These are phyloP conservation scores for Collybiopsis luxurians DNA, from an alignment of 768 basidiomycete species.

Conservation along the genomic window DNA sequence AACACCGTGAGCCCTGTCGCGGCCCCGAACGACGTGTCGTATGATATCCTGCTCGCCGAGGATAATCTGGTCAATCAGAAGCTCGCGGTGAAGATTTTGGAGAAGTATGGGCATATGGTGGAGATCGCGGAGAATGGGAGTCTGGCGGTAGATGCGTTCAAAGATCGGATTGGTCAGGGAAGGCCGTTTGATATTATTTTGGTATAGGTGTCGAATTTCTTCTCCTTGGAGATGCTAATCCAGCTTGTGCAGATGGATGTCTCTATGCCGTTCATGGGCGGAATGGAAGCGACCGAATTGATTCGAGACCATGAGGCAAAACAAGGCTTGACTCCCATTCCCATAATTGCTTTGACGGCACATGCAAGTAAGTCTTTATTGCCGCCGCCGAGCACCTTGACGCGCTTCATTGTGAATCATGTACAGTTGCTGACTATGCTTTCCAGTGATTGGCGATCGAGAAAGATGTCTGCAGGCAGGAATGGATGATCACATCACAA, in stretches of 20 bases:
- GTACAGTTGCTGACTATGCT: constrained; percentile 10
- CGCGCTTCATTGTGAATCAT: no score
- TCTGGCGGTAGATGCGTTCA: constrained; percentile 90
- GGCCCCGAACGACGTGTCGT: constrained; percentile 80
- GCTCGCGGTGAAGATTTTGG: constrained; percentile 92
- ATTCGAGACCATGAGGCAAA: constrained; percentile 84
- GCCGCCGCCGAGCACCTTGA: not conserved
- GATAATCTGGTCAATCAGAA: constrained; percentile 97
- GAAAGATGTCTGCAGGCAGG: constrained; percentile 76
- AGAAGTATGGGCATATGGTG: constrained; percentile 92
- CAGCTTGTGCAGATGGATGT: constrained; percentile 78
- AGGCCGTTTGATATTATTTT: constrained; percentile 91
- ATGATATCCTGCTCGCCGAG: constrained; percentile 94
- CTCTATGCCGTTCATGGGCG: constrained; percentile 98
- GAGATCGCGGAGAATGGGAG: constrained; percentile 98
- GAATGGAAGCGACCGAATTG: constrained; percentile 94
- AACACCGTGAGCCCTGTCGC: constrained; percentile 90
- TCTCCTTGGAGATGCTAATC: constrained; percentile 3
- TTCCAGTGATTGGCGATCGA: constrained; percentile 82
- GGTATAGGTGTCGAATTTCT: constrained; percentile 43
- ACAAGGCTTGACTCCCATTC: constrained; percentile 67
- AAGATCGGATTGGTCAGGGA: constrained; percentile 63
- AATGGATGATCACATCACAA: constrained; percentile 47
- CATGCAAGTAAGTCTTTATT: constrained; percentile 77
- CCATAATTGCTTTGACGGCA: constrained; percentile 95